Conservation (phyloP, 768 basidiomycete species). For the Lepiota venenata region DNA sequence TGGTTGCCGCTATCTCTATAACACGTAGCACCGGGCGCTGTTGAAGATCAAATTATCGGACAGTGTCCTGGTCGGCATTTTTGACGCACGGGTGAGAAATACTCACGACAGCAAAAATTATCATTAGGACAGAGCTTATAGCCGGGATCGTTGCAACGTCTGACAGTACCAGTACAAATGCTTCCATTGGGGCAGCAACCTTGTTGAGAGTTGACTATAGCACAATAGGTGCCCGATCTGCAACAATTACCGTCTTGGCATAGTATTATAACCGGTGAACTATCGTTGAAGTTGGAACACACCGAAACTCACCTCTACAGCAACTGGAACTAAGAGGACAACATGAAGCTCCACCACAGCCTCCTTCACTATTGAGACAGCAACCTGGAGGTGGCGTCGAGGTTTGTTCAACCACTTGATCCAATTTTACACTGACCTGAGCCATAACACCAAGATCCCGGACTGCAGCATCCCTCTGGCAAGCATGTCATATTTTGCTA, state of each 20-base stretch:
- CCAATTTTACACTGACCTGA: neutral
- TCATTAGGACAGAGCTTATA: neutral
- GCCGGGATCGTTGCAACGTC: neutral
- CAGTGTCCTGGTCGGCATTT: no score
- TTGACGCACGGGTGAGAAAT: no score
- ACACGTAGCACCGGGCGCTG: neutral
- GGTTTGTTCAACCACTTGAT: no score
- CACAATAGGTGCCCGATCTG: neutral
- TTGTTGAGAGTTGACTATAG: neutral
- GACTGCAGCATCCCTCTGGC: constrained; percentile 1
- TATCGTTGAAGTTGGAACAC: neutral
- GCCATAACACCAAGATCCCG: constrained; percentile 5
- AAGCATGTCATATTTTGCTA: neutral
- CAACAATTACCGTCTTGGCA: constrained; percentile 6
- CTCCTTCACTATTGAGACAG: neutral
- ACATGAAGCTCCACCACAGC: neutral
- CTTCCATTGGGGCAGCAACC: constrained; percentile 3
- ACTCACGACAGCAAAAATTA: constrained; percentile 3
- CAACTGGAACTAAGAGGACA: constrained; percentile 1
- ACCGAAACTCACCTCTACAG: neutral
- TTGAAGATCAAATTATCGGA: neutral
- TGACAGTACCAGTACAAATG: neutral
- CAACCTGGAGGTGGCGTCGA: neutral
- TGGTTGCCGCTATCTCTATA: neutral
- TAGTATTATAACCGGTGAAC: neutral